Base-by-base conservation (phyloP, 1,284 basidiomycete species). In the Anthracocystis panici-leucophaei region DNA sequence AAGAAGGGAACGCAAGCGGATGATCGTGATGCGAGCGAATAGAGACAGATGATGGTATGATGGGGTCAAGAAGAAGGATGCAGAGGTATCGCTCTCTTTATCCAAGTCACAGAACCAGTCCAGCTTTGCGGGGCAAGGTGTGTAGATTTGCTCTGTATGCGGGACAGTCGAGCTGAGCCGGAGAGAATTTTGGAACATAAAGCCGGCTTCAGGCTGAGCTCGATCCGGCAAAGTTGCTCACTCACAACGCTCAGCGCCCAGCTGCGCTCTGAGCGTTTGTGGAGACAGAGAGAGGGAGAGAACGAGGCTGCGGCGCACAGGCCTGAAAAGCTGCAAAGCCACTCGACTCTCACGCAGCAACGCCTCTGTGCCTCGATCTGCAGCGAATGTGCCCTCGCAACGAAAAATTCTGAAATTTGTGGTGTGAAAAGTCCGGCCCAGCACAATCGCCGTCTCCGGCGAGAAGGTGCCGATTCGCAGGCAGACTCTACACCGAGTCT, bases 401-500 rank as follows among this genome's bases (percentile, higher is more conserved):
- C 12, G 16, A 5, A 35, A 10, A 27, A 40, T 25, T 12, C 14
- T 10, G 18, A 21, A 29, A 27, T 50, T 48, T 48, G 45, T 48
- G 44, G 38, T 50, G 56, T 57, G 56, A 57, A 57, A 57, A 57
- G 55, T 35, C 56, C 56, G 56, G 46, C 56, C 27, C 35, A 49
- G 46, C 56, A 18, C 31, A 49, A 25, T 31, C 38, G 56, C 56
- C 56, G 56, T 50, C 25, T 57, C 56, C 56, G 56, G 56, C 14
- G 25, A 31, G 16, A 7, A 9, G 10, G 9, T 23, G 33, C 56
- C 56, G 56, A 49, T 57, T 31, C 40, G 38, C 9, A 11, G n/a
- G 5, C 35, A 31, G 23, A 27, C 21, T 25, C 51, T 10, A 27
- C 14, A 18, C 4, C 23, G 5, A 3, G 27, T 23, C 38, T 52